Percentiles rank a stretch among this genome's conserved stretches.
phyloP scores from a whole-genome alignment of 2,329 filamentous ascomycete species.

The Orbilia brochopaga region DNA sequence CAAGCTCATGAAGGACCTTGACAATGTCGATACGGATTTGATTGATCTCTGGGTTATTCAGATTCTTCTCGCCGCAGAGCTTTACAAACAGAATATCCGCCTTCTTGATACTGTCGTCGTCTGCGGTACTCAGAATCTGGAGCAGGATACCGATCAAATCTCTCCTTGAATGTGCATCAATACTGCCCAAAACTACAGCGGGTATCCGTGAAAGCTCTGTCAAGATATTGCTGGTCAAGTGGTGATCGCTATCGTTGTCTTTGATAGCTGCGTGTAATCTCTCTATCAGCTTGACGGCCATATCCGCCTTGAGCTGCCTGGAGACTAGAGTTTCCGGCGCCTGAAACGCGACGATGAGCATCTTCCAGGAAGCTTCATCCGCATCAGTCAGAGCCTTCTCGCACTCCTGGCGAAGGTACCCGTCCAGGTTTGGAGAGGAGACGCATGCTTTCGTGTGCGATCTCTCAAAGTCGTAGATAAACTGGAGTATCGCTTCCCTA shows the following conservation, averaged over 20 bases:
- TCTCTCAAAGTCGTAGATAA: slow-evolving; percentile 49
- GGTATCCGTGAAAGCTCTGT: slow-evolving; percentile 42
- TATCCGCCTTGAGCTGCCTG: slow-evolving; percentile 39
- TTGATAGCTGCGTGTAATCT: slow-evolving; percentile 31
- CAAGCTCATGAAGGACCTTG: slow-evolving; percentile 19
- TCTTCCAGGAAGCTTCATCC: slow-evolving; percentile 45
- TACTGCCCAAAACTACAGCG: slow-evolving; percentile 30
- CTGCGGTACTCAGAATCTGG: slow-evolving; percentile 30
- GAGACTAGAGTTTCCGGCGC: slow-evolving; percentile 42
- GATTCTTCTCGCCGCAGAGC: slow-evolving; percentile 41
- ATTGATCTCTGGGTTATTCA: slow-evolving; percentile 41
- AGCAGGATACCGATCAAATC: slow-evolving; percentile 38
- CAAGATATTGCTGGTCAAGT: slow-evolving; percentile 36
- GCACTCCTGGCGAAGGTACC: slow-evolving; percentile 38
- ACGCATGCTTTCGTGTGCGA: slow-evolving; percentile 35
- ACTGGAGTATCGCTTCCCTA: slow-evolving; percentile 42
- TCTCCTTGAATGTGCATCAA: slow-evolving; percentile 25
- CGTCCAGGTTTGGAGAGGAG: slow-evolving; percentile 39
- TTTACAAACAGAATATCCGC: slow-evolving; percentile 45
- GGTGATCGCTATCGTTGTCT: slow-evolving; percentile 28
- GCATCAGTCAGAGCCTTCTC: slow-evolving; percentile 36
- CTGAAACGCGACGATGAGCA: slow-evolving; percentile 46
- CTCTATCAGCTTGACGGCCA: slow-evolving; percentile 30
- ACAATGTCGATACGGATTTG: slow-evolving; percentile 42
- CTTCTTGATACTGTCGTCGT: slow-evolving; percentile 39